phyloP scores from a whole-genome alignment of 208 protist species.

The Leptomonas seymouri region DNA sequence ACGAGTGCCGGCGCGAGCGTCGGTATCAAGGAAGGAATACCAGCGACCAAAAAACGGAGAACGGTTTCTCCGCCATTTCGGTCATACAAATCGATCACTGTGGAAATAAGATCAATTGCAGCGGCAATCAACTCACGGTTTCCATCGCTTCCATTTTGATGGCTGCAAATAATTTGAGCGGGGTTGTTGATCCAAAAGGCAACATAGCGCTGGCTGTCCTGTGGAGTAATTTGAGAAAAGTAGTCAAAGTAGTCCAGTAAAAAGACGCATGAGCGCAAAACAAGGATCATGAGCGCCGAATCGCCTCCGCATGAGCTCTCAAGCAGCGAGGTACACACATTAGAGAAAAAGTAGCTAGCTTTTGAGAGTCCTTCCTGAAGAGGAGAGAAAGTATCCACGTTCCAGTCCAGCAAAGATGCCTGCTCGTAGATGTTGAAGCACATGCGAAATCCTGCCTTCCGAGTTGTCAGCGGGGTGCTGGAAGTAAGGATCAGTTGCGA shows the following conservation, averaged over 20 bases:
- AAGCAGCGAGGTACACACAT: constrained; percentile 70
- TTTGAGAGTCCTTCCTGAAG: constrained; percentile 73
- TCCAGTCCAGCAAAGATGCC: constrained; percentile 82
- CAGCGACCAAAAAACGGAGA: constrained; percentile 43
- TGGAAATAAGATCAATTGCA: constrained; percentile 71
- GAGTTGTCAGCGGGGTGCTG: constrained; percentile 36
- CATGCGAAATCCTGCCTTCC: constrained; percentile 87
- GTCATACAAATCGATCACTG: constrained; percentile 62
- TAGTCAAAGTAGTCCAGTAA: constrained; percentile 90
- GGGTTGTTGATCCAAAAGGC: constrained; percentile 59
- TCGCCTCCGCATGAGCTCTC: constrained; percentile 60
- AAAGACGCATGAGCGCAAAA: constrained; percentile 72
- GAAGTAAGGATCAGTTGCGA: constrained; percentile 44
- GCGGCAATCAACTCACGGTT: constrained; percentile 59
- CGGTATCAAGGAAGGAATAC: constrained; percentile 39
- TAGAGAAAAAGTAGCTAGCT: constrained; percentile 57
- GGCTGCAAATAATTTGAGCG: constrained; percentile 47
- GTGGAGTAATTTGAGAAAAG: constrained; percentile 42
- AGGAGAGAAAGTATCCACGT: constrained; percentile 75
- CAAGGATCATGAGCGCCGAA: constrained; percentile 52
- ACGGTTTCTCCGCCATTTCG: constrained; percentile 57
- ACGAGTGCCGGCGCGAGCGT: constrained; percentile 59
- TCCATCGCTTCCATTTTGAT: constrained; percentile 25
- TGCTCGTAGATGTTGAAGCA: constrained; percentile 88
- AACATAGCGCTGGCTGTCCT: constrained; percentile 38